These are phyloP conservation scores for Mesembryanthemum crystallinum DNA, from an alignment of 148 eudicot species.

Conservation along the genomic window DNA sequence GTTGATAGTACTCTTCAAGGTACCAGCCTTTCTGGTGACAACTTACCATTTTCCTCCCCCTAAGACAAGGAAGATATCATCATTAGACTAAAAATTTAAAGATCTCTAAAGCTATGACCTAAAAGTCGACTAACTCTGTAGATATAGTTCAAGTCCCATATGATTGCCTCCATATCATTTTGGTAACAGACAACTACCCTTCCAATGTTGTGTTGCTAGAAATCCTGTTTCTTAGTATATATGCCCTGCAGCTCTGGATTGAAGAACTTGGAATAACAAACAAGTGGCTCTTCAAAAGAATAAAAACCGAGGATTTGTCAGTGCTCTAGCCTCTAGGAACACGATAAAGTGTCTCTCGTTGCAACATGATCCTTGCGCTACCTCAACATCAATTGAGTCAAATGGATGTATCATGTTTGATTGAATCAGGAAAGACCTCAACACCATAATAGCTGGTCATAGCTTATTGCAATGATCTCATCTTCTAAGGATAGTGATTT, in stretches of 20 bases:
- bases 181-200: neutral
- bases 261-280: neutral
- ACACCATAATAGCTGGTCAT: too few relatives aligned
- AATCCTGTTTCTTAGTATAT: neutral
- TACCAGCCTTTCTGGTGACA: constrained; percentile 11
- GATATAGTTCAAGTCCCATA: neutral
- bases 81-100: neutral
- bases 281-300: too few relatives aligned
- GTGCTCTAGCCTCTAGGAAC: too few relatives aligned
- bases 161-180: neutral
- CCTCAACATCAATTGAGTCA: too few relatives aligned
- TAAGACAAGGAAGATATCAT: neutral
- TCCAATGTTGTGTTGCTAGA: neutral
- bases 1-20: constrained; percentile 62
- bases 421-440: too few relatives aligned
- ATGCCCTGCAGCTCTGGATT: neutral
- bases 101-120: neutral
- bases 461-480: too few relatives aligned
- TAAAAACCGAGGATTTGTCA: neutral
- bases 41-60: neutral
- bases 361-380: neutral
- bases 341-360: neutral
- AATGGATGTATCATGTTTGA: too few relatives aligned
- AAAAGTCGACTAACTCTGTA: neutral
- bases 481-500: too few relatives aligned